phyloP scores from a whole-genome alignment of 2,329 filamentous ascomycete genomes.

The Colletotrichum abscissum region DNA sequence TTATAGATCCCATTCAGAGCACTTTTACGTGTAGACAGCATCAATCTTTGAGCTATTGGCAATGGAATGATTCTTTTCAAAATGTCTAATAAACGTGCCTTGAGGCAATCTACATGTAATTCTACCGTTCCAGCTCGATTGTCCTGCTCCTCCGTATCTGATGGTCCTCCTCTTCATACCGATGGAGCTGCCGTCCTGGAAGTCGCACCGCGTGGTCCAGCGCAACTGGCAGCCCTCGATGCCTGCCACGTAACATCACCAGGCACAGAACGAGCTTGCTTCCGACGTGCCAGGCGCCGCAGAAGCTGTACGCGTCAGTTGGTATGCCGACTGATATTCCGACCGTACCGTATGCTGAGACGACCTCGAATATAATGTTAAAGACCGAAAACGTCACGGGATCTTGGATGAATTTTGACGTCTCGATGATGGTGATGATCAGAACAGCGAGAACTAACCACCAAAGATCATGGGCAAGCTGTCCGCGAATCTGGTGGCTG shows the following conservation, averaged over 20 bases:
- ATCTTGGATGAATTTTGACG: conserved; percentile 61
- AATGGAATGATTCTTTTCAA: not conserved
- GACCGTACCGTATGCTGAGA: conserved; percentile 70
- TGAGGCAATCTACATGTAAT: not conserved
- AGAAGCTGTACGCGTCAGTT: conserved; percentile 64
- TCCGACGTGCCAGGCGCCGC: conserved; percentile 62
- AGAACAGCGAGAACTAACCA: conserved; percentile 71
- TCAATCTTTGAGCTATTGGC: not conserved
- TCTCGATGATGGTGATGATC: conserved; percentile 70
- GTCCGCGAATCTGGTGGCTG: conserved; percentile 69
- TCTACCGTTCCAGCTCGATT: not conserved
- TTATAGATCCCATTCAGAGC: not conserved
- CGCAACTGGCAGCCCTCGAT: conserved; percentile 66
- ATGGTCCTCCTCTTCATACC: conserved; percentile 44
- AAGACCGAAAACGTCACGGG: conserved; percentile 67
- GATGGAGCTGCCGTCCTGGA: conserved; percentile 46
- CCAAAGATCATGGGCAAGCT: conserved; percentile 76
- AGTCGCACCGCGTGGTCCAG: conserved; percentile 64
- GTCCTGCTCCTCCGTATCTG: conserved; percentile 11
- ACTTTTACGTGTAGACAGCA: not conserved
- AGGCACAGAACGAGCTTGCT: conserved; percentile 69
- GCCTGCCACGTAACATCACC: conserved; percentile 67
- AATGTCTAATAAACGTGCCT: not conserved
- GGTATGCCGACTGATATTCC: conserved; percentile 69
- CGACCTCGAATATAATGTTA: conserved; percentile 69